phyloP scores from a whole-genome alignment of 768 basidiomycete genomes.

The Xerocomellus chrysenteron region DNA sequence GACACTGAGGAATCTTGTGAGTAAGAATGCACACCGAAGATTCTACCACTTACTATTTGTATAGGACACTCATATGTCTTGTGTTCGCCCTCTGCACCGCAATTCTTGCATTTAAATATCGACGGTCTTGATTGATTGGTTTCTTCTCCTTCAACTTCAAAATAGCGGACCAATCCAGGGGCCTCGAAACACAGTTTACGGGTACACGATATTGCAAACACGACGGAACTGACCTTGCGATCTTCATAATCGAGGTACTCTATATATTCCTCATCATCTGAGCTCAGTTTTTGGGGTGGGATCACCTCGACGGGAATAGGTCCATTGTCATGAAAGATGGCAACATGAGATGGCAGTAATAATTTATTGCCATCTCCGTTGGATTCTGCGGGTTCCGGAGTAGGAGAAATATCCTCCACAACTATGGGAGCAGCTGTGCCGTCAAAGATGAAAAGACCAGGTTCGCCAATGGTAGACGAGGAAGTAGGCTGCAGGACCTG shows the following conservation, averaged over 20 bases:
- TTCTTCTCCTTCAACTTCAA: conserved; percentile 48
- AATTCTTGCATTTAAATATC: conserved; percentile 69
- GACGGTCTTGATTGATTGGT: conserved; percentile 39
- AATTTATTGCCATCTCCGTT: conserved; percentile 30
- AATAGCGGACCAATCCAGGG: conserved; percentile 58
- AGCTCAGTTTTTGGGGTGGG: conserved; percentile 38
- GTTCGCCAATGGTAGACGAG: conserved; percentile 15
- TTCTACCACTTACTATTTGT: conserved; percentile 54
- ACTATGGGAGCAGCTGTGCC: conserved; percentile 39
- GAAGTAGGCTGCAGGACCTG: conserved; percentile 27
- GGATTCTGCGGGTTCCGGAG: conserved; percentile 16
- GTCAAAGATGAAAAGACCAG: conserved; percentile 52
- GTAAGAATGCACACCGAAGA: not conserved
- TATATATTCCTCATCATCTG: conserved; percentile 66
- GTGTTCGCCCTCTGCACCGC: conserved; percentile 73
- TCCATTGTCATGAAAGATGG: conserved; percentile 39
- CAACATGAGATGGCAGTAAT: conserved; percentile 70
- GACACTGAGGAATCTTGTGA: conserved; percentile 48
- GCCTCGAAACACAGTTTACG: conserved; percentile 36
- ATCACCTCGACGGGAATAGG: conserved; percentile 47
- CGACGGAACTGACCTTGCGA: conserved; percentile 44
- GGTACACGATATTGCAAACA: not conserved
- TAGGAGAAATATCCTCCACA: conserved; percentile 9
- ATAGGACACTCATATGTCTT: conserved; percentile 67
- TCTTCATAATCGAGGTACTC: conserved; percentile 78